Base-by-base conservation (phyloP, 768 basidiomycete genomes). In the Tricholoma sp. region DNA sequence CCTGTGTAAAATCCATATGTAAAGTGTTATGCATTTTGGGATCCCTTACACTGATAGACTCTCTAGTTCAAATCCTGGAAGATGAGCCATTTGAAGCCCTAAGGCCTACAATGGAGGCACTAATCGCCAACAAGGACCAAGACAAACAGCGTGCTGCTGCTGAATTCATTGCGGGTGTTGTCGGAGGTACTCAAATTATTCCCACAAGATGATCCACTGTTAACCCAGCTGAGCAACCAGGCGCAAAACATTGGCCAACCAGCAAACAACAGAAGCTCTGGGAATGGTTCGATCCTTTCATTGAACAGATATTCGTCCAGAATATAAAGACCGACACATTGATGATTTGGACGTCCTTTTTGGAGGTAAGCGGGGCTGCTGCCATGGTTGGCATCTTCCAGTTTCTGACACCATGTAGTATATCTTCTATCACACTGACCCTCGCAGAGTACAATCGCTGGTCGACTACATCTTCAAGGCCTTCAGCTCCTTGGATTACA, bases 61-160 rank as follows among this genome's bases (percentile, higher is more conserved):
- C 42, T 68, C 56, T 57, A 89, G 86, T 89, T 66, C 91, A 94
- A 75, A 65, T 94, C 15, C 77, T 89, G n/a, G 88, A 87, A 63
- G 84, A 87, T 60, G 82, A 81, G 54, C 85, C 89, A 1, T 81
- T 91, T 53, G 76, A 82, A 53, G 76, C 76, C 0, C 72, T 91
- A 57, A 79, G 74, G 57, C 84, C 85, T 0, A 78, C 81, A 1
- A 65, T 92, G 36, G 85, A 87, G 54, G 76, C 76, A 32, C 70
- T 89, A n/a, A 72, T 93, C 17, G 68, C 70, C 8, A 81, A 90
- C 63, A 82, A 86, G 58, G 85, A 90, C 60, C 86, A 91, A 57
- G 88, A 95, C 71, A 91, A 93, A 72, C 92, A 92, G 66, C 79
- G 94, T 31, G 92, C 90, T 2, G 86, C 90, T 8, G 91, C 91